These are phyloP conservation scores for Mycena rosella DNA, from an alignment of 768 basidiomycete species.

Conservation along the genomic window DNA sequence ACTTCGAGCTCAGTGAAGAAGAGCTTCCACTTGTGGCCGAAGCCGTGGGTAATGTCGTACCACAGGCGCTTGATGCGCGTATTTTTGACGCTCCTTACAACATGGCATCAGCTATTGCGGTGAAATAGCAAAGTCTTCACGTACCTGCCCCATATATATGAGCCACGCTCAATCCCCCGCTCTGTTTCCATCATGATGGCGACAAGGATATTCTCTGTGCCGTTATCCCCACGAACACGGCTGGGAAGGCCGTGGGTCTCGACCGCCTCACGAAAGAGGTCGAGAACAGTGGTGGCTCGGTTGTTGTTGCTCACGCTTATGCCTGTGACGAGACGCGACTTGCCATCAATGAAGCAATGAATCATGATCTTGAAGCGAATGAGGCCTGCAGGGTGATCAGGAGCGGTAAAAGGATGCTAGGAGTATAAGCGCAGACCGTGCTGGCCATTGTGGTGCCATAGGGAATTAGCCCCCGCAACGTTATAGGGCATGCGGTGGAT, in stretches of 20 bases:
- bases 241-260: conserved; percentile 45
- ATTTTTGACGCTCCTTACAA: conserved; percentile 53
- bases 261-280: conserved; percentile 43
- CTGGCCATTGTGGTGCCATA: conserved; percentile 54
- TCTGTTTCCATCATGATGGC: conserved; percentile 45
- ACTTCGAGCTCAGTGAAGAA: conserved; percentile 52
- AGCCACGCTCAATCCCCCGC: conserved; percentile 39
- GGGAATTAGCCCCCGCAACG: conserved; percentile 47
- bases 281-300: conserved; percentile 49
- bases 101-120: neutral
- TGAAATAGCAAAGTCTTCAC: neutral
- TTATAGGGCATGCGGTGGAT: conserved; percentile 37
- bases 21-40: conserved; percentile 52
- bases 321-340: conserved; percentile 46
- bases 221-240: conserved; percentile 53
- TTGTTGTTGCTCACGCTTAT: conserved; percentile 55
- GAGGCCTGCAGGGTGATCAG: conserved; percentile 40
- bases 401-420: neutral
- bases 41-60: conserved; percentile 48
- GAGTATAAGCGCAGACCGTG: conserved; percentile 43
- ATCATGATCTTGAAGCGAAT: conserved; percentile 51
- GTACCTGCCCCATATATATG: conserved; percentile 54
- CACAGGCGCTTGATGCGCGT: conserved; percentile 54
- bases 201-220: conserved; percentile 53
- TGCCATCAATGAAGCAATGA: conserved; percentile 51